These are phyloP conservation scores for Fusarium agapanthi DNA, from an alignment of 2,329 filamentous ascomycete species.

Conservation along the genomic window DNA sequence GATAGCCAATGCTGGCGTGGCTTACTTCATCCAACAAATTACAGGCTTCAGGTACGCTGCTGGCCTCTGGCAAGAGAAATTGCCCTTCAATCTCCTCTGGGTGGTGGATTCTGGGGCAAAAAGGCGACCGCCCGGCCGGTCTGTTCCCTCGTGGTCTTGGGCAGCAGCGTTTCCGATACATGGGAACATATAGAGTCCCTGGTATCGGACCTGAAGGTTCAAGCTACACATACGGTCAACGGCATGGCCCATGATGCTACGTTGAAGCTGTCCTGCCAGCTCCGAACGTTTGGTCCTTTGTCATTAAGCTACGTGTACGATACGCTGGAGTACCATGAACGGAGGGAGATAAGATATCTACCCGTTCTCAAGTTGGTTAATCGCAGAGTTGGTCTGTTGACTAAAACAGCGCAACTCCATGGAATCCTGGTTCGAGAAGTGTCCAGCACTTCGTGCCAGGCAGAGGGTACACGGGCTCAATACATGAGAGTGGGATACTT, in stretches of 20 bases:
- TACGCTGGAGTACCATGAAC: not conserved
- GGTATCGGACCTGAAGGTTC: rapidly evolving
- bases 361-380: not conserved
- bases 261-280: not conserved
- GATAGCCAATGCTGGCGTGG: not conserved
- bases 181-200: not conserved
- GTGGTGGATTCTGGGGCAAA: not conserved
- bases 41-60: not conserved
- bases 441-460: rapidly evolving
- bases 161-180: rapidly evolving
- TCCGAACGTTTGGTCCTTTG: not conserved
- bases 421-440: not conserved
- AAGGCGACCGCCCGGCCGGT: not conserved
- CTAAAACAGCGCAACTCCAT: not conserved
- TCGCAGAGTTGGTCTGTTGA: rapidly evolving
- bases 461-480: rapidly evolving
- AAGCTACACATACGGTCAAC: not conserved
- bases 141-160: not conserved
- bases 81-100: not conserved
- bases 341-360: not conserved
- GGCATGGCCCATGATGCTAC: not conserved
- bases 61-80: rapidly evolving
- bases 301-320: not conserved
- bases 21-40: not conserved
- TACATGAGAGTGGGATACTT: not conserved